Evolutionary conservation across 805 yeast genomes (phyloP), one percentile per base, ranked within the genome.

Genomic region (Yarrowia sp.): DNA sequence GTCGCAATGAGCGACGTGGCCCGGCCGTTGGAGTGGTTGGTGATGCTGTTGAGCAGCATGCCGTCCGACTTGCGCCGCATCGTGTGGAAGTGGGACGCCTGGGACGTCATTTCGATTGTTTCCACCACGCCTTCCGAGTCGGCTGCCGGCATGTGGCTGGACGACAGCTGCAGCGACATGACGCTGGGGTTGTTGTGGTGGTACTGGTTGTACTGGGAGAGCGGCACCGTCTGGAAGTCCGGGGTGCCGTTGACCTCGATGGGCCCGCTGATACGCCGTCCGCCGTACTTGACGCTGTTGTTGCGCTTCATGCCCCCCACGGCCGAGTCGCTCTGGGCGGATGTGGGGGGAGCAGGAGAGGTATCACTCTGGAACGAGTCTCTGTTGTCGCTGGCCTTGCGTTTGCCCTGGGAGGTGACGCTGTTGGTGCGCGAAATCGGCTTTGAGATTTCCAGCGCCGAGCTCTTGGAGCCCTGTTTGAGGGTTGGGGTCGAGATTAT

Each of bases 51-150:
- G 16, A 54, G 36, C n/a, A 54, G 19, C 3, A 44, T 22, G 9
- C 61, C 61, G 14, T 35, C 61, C 2, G 61, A 54, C 9, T 54
- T 54, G 11, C 61, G 33, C 0, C 61, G 22, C 46, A 38, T 54
- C 12, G 61, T 26, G 46, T 35, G 46, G 17, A 54, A 54, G 10
- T 54, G 61, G 16, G 61, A 54, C 24, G 61, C 61, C 19, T 38
- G 61, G 14, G 61, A 54, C 19, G 61, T 54, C 61, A 54, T 54
- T 26, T 54, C 61, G 19, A 54, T 54, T 12, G 61, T 54, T 12
- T 54, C 61, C 12, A 38, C 61, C 2, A 8, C 10, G 1, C 46
- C 44, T 11, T 19, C 16, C 17, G 30, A 10, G 4, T 2, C 5
- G 11, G 19, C 7, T 2, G 17, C 17, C 4, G 61, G 61, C 5